phyloP scores from a whole-genome alignment of 176 grass and related monocot genomes.

The Eleusine coracana region DNA sequence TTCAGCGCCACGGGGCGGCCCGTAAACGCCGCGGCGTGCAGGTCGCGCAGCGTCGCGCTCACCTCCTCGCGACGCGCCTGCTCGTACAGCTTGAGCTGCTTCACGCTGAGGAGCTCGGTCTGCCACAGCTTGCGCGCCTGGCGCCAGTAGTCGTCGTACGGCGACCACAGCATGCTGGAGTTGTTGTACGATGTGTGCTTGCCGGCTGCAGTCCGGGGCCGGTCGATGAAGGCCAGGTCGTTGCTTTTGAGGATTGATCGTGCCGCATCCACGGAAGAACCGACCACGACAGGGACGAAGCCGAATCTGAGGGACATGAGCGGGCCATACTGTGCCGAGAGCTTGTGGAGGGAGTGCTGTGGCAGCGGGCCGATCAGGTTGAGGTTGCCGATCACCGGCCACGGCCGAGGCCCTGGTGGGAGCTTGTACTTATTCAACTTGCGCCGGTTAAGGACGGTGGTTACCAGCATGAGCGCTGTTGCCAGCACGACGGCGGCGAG shows the following conservation, averaged over 20 bases:
- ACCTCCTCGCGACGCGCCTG: neutral
- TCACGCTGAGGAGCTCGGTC: neutral
- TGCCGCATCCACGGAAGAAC: neutral
- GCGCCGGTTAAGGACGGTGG: too few species aligned
- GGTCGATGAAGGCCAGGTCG: neutral
- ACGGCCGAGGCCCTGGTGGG: neutral
- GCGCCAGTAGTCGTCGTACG: neutral
- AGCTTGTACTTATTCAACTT: neutral
- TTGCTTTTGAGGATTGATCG: neutral
- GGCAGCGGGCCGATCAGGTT: neutral
- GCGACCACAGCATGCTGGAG: neutral
- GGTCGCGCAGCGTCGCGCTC: neutral
- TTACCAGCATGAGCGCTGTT: too few species aligned
- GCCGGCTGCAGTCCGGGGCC: neutral
- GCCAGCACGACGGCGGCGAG: too few species aligned
- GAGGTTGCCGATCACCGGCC: neutral
- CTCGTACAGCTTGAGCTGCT: neutral
- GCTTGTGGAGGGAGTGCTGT: neutral
- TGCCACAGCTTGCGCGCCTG: neutral
- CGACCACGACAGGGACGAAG: neutral
- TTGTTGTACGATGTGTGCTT: neutral
- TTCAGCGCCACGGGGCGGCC: neutral
- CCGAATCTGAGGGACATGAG: neutral
- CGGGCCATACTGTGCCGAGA: neutral
- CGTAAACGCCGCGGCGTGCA: neutral